Conservation (phyloP, 2,329 filamentous ascomycete species). For the Thielaviopsis populi region DNA sequence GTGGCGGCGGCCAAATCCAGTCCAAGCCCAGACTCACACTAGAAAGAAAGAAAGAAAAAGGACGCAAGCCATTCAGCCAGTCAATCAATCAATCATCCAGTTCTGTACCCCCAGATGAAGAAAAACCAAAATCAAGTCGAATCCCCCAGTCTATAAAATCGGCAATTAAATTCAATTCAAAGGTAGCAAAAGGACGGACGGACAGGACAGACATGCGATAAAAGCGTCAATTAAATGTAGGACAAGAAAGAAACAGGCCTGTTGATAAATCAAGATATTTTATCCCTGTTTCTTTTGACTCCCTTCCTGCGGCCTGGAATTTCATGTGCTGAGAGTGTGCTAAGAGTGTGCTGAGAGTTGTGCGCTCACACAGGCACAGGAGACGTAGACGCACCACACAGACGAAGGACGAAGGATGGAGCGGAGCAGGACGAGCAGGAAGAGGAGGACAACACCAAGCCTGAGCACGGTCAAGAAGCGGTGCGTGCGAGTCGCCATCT, state of each 20-base stretch:
- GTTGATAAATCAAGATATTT: too few species aligned
- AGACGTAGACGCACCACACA: conserved; percentile 2
- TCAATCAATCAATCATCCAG: too few species aligned
- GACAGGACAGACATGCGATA: background rate
- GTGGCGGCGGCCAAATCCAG: too few species aligned
- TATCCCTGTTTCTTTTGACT: background rate
- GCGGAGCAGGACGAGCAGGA: background rate
- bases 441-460: background rate
- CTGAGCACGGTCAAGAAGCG: background rate
- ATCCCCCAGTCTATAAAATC: background rate
- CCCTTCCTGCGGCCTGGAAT: background rate
- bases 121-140: background rate
- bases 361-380: background rate
- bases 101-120: background rate
- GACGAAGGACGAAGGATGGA: background rate
- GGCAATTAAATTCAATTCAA: background rate
- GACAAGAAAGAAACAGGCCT: background rate
- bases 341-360: background rate
- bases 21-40: too few species aligned
- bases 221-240: background rate
- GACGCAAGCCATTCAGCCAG: too few species aligned
- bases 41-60: too few species aligned
- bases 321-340: too few species aligned
- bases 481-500: background rate
- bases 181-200: too few species aligned